Conservation (phyloP, 305 asterid genomes). For the Solanum hybrid region DNA sequence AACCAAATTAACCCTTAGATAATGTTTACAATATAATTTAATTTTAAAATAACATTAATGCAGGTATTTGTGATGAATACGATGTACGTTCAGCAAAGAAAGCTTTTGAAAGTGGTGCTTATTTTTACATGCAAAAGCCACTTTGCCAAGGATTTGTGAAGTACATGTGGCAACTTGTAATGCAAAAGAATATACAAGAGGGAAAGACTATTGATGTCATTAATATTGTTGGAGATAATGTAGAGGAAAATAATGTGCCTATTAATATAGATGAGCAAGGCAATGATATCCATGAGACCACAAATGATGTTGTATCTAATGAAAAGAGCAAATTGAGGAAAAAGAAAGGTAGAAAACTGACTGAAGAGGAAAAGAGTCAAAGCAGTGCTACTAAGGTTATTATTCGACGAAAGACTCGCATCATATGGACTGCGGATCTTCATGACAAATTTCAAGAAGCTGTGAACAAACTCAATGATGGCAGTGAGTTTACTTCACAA, state of each 20-base stretch:
- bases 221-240: neutral
- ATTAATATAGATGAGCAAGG: neutral
- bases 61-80: neutral
- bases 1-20: neutral
- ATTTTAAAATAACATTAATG: too few species aligned
- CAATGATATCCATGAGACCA: neutral
- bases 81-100: neutral
- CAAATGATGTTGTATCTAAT: neutral
- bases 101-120: neutral
- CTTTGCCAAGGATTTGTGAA: neutral
- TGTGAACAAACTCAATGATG: conserved; percentile 41
- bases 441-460: conserved; percentile 42
- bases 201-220: neutral
- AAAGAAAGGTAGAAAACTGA: neutral
- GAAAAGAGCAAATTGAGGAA: neutral
- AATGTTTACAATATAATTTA: neutral
- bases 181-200: neutral
- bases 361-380: neutral
- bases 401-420: neutral
- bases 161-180: neutral
- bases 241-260: neutral
- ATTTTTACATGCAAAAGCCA: neutral
- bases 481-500: conserved; percentile 28
- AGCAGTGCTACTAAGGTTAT: neutral
- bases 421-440: conserved; percentile 46